Evolutionary conservation across 306 rosid species (phyloP), one percentile per base, ranked within the genome.

Genomic region (Malus sieversii): DNA sequence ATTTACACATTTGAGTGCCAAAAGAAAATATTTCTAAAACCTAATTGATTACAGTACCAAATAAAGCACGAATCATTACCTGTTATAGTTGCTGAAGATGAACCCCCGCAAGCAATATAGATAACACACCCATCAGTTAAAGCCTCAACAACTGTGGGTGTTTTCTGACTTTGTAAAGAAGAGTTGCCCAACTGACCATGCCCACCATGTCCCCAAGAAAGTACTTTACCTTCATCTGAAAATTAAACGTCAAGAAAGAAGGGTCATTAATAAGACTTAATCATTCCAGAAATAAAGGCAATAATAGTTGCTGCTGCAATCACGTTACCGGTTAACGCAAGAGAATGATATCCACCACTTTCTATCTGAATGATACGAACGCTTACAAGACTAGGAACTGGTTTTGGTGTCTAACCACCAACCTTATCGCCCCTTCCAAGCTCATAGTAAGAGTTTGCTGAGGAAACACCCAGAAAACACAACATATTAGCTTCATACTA

Each of bases 201-300:
- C 65, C 90, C 92, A 71, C 98, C 98, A 83, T 95, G 90, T 58
- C 98, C 98, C 97, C 98, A 95, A 6, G 98, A 95, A 75, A 92
- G 87, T 75, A 92, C 97, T 84, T 89, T 90, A 4, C 98, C 98
- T 53, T 89, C 96, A 77, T 85, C 98, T 95, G 76, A 72, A 74
- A 29, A 76, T 65, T 44, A 77, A 69, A 63, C 16, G 71, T 74
- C 66, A 82, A 66, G 72, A 81, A 48, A 75, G 64, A 81, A 74
- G 38, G 62, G 66, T 30, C 75, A 67, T 57, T 57, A 58, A 75
- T 51, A 22, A 68, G 66, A 58, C 22, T 46, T 27, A 74, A 23
- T 71, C 42, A 70, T 40, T 20, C 29, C 53, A 77, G 66, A 38
- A 71, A 38, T 51, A 76, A 46, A 60, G 55, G 9, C 68, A 23